Base-by-base conservation (phyloP, 2,329 filamentous ascomycete species). In the Malbranchea cinnamomea region DNA sequence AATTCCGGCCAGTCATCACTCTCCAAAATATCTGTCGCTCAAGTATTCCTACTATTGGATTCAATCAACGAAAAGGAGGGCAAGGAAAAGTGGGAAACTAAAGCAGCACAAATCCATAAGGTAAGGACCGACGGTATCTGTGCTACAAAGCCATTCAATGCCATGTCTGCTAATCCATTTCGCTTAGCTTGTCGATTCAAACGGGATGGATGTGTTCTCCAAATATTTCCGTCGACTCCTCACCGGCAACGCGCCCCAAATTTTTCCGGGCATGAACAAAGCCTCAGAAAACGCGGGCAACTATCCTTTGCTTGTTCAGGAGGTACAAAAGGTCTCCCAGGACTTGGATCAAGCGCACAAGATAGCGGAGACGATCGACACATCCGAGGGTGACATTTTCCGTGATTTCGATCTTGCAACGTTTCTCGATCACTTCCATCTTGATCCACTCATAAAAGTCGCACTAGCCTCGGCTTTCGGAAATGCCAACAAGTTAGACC, bases 161-260 rank as follows among this genome's bases (percentile, higher is more conserved):
- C 15, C 15, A 22, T 20, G 23, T 15, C 13, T 18, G 11, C 36
- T 38, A 26, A 38, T 23, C 16, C 28, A 34, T 23, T 23, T 18
- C 30, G 15, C 15, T 12, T 39, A 93, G 81, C 75, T 95, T 54
- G 78, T 95, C 62, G 78, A 93, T 72, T 85, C 87, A 49, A 78
- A 92, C 84, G 85, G 85, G 52, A 98, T 98, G 87, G 91, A 98
- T 68, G 84, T 94, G 52, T 94, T 85, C 56, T 76, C 82, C 37
- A 91, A 85, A 65, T 94, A 89, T 58, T 92, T 98, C 59, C 77
- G 83, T 57, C 82, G 87, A 58, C 68, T 95, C 53, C 73, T 98
- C 50, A 79, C 78, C 57, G 77, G 78, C 60, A 94, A 94, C 73
- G 83, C 85, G 47, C 65, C 77, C 40, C 78, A 89, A 49, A 89